Conservation (phyloP, 495 filamentous ascomycete species). For the Thermothielavioides terrestris region DNA sequence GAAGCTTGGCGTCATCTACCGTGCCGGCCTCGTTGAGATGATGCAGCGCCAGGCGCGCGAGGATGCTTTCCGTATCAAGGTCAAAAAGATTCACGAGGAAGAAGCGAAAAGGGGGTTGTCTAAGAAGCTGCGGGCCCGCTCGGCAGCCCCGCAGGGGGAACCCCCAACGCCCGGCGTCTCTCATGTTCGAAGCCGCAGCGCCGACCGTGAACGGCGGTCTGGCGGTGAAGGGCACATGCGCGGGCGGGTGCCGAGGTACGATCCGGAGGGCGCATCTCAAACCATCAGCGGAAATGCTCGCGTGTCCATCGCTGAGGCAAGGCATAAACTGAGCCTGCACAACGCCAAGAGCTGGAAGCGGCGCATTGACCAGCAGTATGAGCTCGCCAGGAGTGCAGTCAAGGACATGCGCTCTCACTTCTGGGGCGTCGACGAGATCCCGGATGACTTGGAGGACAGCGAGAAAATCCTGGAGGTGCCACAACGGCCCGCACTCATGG, state of each 20-base stretch:
- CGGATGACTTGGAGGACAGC: constrained; percentile 68
- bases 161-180: constrained; percentile 21
- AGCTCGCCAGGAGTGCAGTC: constrained; percentile 61
- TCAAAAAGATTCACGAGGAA: constrained; percentile 68
- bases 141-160: constrained; percentile 39
- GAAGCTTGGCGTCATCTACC: constrained; percentile 89
- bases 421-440: constrained; percentile 73
- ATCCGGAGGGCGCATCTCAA: constrained; percentile 62
- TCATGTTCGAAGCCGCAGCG: constrained; percentile 47
- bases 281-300: constrained; percentile 59
- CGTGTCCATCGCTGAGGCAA: constrained; percentile 64
- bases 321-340: constrained; percentile 61
- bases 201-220: constrained; percentile 34
- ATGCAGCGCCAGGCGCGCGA: constrained; percentile 80
- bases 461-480: constrained; percentile 84
- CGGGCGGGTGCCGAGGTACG: constrained; percentile 49
- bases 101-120: constrained; percentile 45
- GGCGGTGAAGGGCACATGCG: constrained; percentile 19
- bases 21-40: constrained; percentile 79
- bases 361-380: constrained; percentile 70
- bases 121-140: constrained; percentile 41
- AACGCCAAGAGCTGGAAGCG: constrained; percentile 90
- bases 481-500: constrained; percentile 77
- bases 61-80: constrained; percentile 80
- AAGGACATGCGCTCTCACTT: constrained; percentile 73